Evolutionary conservation across 2,329 filamentous ascomycete species (phyloP).

Genomic region (Fusarium praegraminearum): DNA sequence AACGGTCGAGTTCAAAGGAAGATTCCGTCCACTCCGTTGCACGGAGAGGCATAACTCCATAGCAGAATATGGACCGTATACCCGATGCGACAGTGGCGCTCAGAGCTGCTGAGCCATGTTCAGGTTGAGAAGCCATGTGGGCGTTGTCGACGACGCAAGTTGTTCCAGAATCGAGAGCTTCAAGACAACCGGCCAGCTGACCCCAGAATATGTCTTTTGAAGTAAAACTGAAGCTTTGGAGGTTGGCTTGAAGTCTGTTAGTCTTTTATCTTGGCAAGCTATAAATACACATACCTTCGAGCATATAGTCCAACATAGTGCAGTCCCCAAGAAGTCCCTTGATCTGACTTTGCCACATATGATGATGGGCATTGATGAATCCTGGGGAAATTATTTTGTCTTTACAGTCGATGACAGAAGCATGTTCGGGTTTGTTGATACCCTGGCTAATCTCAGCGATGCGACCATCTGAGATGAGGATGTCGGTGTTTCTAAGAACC

Average conservation of each 20-base stretch:
- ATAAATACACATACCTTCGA: not conserved
- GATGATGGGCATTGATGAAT: conserved; percentile 6
- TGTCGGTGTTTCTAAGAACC: not conserved
- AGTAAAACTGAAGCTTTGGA: conserved; percentile 12
- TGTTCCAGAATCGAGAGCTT: conserved; percentile 9
- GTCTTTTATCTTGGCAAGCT: accelerated
- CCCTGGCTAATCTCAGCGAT: not conserved
- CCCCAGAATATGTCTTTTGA: conserved; percentile 8
- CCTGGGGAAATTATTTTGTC: not conserved
- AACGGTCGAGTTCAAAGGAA: conserved; percentile 9
- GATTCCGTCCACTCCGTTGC: conserved; percentile 2
- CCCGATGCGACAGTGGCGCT: conserved; percentile 3
- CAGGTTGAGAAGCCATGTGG: not conserved
- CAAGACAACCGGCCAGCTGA: conserved; percentile 5
- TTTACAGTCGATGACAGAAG: not conserved
- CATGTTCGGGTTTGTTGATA: accelerated
- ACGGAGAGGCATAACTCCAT: conserved; percentile 7
- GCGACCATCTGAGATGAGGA: not conserved
- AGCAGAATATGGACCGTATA: not conserved
- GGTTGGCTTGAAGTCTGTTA: not conserved
- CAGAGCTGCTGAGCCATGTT: not conserved
- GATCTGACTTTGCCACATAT: conserved; percentile 19
- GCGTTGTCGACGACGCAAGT: conserved; percentile 17
- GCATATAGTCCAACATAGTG: conserved; percentile 21
- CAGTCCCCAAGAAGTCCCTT: conserved; percentile 11